A percentile compares a stretch with the other conserved stretches of the same genome.
These are phyloP conservation scores for Lodderomyces parapsilosis DNA, from an alignment of 1,139 yeast genomes.

Conservation along the genomic window DNA sequence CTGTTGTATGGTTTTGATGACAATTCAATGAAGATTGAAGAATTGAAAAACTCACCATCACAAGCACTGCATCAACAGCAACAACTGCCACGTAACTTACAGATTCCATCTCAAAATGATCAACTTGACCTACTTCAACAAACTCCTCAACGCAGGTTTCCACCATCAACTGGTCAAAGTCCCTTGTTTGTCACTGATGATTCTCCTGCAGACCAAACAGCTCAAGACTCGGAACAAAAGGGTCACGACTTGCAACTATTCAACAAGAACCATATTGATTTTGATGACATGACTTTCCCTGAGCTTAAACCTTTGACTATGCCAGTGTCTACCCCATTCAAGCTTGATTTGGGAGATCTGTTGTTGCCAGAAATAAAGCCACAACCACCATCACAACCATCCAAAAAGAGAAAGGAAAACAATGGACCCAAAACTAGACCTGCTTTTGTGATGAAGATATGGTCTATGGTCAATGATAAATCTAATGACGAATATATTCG, in stretches of 20 bases:
- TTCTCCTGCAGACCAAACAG: neutral
- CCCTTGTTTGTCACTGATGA: constrained; percentile 11
- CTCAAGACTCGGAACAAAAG: neutral
- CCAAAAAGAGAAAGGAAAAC: constrained; percentile 32
- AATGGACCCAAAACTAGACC: constrained; percentile 54
- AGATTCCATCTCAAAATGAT: constrained; percentile 3
- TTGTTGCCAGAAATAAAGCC: neutral
- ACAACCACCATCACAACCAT: constrained; percentile 6
- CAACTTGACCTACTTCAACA: constrained; percentile 4
- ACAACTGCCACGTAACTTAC: neutral
- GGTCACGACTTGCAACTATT: constrained; percentile 12
- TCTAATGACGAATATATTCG: constrained; percentile 66
- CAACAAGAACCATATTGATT: constrained; percentile 3
- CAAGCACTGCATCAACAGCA: constrained; percentile 5
- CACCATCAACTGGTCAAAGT: constrained; percentile 12
- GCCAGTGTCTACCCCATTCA: constrained; percentile 1
- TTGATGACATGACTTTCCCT: constrained; percentile 1
- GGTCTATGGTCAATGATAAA: constrained; percentile 93
- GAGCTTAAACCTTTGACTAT: constrained; percentile 1
- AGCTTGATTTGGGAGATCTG: neutral
- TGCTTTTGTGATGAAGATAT: constrained; percentile 86
- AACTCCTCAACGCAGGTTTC: constrained; percentile 3
- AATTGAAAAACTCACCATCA: constrained; percentile 9
- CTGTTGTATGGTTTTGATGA: constrained; percentile 10
- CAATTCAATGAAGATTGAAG: constrained; percentile 7